Base-by-base conservation (phyloP, 225 moss, liverwort and hornwort species). In the Marchantia polymorpha region DNA sequence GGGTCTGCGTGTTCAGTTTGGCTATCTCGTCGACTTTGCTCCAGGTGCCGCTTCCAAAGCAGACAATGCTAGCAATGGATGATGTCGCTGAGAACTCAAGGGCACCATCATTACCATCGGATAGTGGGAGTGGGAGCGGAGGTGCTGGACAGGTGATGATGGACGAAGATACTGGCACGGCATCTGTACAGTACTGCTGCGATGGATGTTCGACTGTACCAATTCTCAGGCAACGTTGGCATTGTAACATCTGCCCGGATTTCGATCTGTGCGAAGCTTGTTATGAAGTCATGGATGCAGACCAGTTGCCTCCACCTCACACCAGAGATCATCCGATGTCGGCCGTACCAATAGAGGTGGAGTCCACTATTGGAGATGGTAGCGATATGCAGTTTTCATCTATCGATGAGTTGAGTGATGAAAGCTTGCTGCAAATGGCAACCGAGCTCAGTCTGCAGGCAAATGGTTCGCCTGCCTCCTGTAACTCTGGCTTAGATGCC, bases 121-220 rank as follows among this genome's bases (percentile, higher is more conserved):
- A 99, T 84, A 90, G 90, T 80, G 93, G 91, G 72, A 89, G 87
- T 87, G 95, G 92, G 26, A 93, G 88, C 84, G 86, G 82, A 82
- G 95, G 92, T 61, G 81, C 88, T 82, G 93, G 91, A 72, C 99
- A 99, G 85, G 95, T 90, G 78, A 92, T 92, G 92, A 92, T 92
- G 87, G 93, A 95, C 55, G 99, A 99, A 81, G 99, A 99, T 74
- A 88, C 92, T 11, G 84, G 88, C 76, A 93, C 93, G 69, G 93
- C 99, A 31, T 99, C 99, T 72, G 99, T 99, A n/a, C 99, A 99
- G 77, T 99, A 99, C 83, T 95, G 99, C 76, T 99, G 99, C 89
- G 99, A 99, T 82, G 99, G 99, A 58, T 99, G 99, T 77, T 95
- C 99, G 52, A 95, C 91, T 47, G 99, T 99, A 63, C 99, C 99